Percentiles rank a stretch among this genome's conserved stretches.
Conservation (phyloP, 768 basidiomycete genomes). For the Stropharia rugosoannulata region DNA sequence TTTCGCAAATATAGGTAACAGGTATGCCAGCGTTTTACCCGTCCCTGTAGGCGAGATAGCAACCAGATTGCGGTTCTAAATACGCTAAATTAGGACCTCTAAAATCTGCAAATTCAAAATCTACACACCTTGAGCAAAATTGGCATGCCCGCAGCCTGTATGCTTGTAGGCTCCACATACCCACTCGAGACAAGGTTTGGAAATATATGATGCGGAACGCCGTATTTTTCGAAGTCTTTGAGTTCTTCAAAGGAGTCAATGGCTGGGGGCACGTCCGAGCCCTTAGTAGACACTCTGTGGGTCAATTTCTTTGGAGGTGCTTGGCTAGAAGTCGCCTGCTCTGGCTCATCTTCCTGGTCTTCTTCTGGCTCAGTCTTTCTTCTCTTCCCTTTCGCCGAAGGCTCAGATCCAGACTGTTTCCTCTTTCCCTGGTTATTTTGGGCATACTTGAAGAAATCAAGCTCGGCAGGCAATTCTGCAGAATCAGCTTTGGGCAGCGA, state of each 20-base stretch:
- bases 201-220: constrained; percentile 57
- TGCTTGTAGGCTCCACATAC: constrained; percentile 71
- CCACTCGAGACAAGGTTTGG: constrained; percentile 62
- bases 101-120: background rate
- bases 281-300: constrained; percentile 77
- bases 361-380: constrained; percentile 33
- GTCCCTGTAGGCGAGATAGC: constrained; percentile 98
- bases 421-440: constrained; percentile 54
- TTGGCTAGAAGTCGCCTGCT: constrained; percentile 10
- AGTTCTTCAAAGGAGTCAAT: constrained; percentile 61
- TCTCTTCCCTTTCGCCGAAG: constrained; percentile 27
- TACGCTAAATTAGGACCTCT: constrained; percentile 3
- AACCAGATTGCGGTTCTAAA: constrained; percentile 78
- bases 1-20: constrained; percentile 74
- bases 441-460: constrained; percentile 93
- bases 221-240: constrained; percentile 43
- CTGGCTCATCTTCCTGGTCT: constrained; percentile 25
- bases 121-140: constrained; percentile 71
- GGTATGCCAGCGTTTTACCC: constrained; percentile 93
- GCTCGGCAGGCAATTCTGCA: constrained; percentile 64
- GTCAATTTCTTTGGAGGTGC: background rate
- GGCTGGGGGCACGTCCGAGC: constrained; percentile 62
- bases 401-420: constrained; percentile 30
- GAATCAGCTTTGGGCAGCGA: constrained; percentile 16
- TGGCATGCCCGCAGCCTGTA: constrained; percentile 79